phyloP scores from a whole-genome alignment of 352 stramenopile genomes.

The Phytopythium kandeliae region DNA sequence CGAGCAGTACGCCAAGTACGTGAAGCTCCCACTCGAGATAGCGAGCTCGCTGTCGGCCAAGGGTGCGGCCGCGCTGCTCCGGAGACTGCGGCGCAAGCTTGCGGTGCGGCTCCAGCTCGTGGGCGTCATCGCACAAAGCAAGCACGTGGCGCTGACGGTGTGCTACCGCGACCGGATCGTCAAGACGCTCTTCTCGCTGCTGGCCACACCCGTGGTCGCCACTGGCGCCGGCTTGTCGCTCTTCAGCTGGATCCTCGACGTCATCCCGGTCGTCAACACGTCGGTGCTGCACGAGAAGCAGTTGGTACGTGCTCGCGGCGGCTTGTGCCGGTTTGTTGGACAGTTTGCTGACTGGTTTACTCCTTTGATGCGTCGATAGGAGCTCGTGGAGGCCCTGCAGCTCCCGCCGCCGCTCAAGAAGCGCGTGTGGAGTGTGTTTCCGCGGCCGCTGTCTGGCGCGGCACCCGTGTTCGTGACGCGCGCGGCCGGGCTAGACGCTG shows the following conservation, averaged over 20 bases:
- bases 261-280: conserved; percentile 72
- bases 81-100: conserved; percentile 65
- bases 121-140: conserved; percentile 61
- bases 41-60: conserved; percentile 4
- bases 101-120: conserved; percentile 75
- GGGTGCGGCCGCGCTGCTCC: conserved; percentile 26
- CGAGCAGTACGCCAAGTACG: conserved; percentile 38
- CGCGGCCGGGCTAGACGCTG: conserved; percentile 5
- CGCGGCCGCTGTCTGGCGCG: conserved; percentile 33
- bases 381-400: conserved; percentile 60
- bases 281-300: conserved; percentile 71
- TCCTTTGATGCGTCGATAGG: conserved; percentile 27
- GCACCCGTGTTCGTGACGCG: conserved; percentile 21
- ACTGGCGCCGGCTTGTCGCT: conserved; percentile 59
- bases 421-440: conserved; percentile 68
- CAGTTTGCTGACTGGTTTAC: conserved; percentile 1
- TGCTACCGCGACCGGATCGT: conserved; percentile 83
- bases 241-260: conserved; percentile 84
- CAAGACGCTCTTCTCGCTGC: conserved; percentile 72
- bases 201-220: conserved; percentile 61
- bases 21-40: neutral
- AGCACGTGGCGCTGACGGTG: conserved; percentile 74
- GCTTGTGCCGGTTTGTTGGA: too few relatives aligned
- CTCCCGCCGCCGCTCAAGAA: conserved; percentile 51
- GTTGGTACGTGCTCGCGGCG: conserved; percentile 44